Evolutionary conservation across 345 rosid species (phyloP).

Genomic region (Hypericum androsaemum): DNA sequence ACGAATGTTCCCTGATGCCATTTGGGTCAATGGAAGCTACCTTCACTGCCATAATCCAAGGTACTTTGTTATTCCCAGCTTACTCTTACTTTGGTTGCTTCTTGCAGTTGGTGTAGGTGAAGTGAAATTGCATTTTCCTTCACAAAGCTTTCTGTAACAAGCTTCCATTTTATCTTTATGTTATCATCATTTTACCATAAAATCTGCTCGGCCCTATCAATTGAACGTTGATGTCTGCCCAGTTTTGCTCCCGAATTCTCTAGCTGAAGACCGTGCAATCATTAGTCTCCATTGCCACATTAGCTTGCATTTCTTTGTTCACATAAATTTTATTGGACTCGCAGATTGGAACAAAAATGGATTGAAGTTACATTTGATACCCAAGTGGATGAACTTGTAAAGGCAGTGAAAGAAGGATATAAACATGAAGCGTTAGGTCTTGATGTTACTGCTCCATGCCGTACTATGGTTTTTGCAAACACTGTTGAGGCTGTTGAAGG

Average conservation of each 20-base stretch:
- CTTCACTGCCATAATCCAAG: conserved; percentile 94
- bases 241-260: too few relatives aligned
- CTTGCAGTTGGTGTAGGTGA: neutral
- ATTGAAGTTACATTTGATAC: too few relatives aligned
- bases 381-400: conserved; percentile 77
- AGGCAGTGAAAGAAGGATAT: conserved; percentile 50
- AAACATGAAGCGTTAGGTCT: conserved; percentile 14
- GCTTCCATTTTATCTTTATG: too few relatives aligned
- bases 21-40: conserved; percentile 79
- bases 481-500: too few relatives aligned
- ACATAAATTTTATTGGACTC: too few relatives aligned
- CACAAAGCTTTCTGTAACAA: neutral
- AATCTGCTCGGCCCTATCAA: too few relatives aligned
- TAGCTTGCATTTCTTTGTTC: conserved; percentile 2
- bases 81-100: conserved; percentile 7
- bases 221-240: too few relatives aligned
- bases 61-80: conserved; percentile 28
- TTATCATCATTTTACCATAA: too few relatives aligned
- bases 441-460: conserved; percentile 26
- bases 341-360: conserved; percentile 78
- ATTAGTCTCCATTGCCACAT: too few relatives aligned
- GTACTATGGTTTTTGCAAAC: conserved; percentile 94
- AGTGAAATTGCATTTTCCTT: conserved; percentile 8
- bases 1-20: conserved; percentile 81
- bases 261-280: neutral